Evolutionary conservation across 352 stramenopile genomes (phyloP), one percentile per base, ranked within the genome.

Genomic region (Plasmopara halstedii): DNA sequence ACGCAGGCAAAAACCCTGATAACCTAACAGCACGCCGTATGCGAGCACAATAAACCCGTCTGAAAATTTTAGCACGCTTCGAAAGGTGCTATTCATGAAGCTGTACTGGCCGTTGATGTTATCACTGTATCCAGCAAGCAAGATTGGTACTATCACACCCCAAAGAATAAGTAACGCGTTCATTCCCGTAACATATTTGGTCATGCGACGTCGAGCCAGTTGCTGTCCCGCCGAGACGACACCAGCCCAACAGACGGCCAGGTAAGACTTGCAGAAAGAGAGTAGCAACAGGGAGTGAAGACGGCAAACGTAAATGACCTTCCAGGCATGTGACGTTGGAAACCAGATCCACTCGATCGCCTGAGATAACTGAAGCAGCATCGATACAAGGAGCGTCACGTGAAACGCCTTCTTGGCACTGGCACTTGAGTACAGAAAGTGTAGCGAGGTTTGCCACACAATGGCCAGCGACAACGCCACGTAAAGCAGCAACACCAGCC

Each of bases 181-280:
- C 51, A 88, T 63, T 15, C 62, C 62, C 18, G 70, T 57, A 43
- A 90, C 76, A 36, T 78, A 15, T 20, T 67, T 70, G 27, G 60
- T 68, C 38, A 84, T 68, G 27, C 70, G 70, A 10, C 69, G 71
- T 13, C 71, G 72, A 43, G 73, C 70, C n/a, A 62, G 45, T 35
- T 58, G 68, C 56, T 85, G 79, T 18, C 82, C 82, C 6, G 75
- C 74, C 4, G 76, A 83, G 11, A 90, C 82, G 57, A 94, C 82
- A 11, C 82, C 73, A 33, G 77, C 75, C 82, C 82, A 94, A 42
- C 63, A 78, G 32, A 94, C 64, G 20, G 77, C 78, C 43, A 94
- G 60, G 50, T 88, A 86, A 18, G 74, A 86, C 53, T 91, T 88
- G 67, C 77, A 87, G 21, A 81, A 70, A 40, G 63, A 83, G 50